Evolutionary conservation across 1,284 basidiomycete species (phyloP), one percentile per base, ranked within the genome.

Genomic region (Waitea zeae): DNA sequence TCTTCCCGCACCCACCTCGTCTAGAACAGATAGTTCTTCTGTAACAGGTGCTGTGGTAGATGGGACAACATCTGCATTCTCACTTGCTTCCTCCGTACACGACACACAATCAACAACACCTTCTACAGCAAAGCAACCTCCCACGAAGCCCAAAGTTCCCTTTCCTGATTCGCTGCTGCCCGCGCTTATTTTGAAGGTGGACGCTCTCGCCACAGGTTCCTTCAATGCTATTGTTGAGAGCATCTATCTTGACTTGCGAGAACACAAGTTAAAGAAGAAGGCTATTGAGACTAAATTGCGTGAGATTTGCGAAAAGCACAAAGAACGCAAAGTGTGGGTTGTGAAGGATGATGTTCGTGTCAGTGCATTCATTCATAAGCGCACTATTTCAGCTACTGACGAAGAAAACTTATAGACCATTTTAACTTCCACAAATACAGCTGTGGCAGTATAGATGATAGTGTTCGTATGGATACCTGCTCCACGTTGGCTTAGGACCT

Each of bases 241-340:
- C 9, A 62, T 86, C 40, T 70, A 75, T 44, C 67, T 74, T 41
- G 76, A 77, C 22, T 56, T 86, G 31, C 67, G 67, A 31, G 52
- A 49, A 7, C 56, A 76, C 41, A 74, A 73, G 38, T 66, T 86
- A 38, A 83, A 75, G 59, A 87, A 86, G 60, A 78, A 75, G 33
- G 71, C 78, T 4, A 74, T 87, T 33, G 80, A 83, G 52, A 71
- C 70, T 5, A 86, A 86, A 50, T 59, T 87, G 20, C 62, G 67
- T 35, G 79, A 84, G 49, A 62, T 84, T 11, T 63, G 67, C 12
- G 76, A 76, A 53, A 81, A 80, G 48, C 69, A 68, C 43, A 76
- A 68, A 46, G 62, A 70, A 36, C 67, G 61, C 54, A 81, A 68
- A 49, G 54, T 71, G 39, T 84, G 80, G 80, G 52, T 75, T 20